Percentiles rank a stretch among this genome's conserved stretches.
These are phyloP conservation scores for Artemisia tridentata DNA, from an alignment of 129 eudicot species.

Conservation along the genomic window DNA sequence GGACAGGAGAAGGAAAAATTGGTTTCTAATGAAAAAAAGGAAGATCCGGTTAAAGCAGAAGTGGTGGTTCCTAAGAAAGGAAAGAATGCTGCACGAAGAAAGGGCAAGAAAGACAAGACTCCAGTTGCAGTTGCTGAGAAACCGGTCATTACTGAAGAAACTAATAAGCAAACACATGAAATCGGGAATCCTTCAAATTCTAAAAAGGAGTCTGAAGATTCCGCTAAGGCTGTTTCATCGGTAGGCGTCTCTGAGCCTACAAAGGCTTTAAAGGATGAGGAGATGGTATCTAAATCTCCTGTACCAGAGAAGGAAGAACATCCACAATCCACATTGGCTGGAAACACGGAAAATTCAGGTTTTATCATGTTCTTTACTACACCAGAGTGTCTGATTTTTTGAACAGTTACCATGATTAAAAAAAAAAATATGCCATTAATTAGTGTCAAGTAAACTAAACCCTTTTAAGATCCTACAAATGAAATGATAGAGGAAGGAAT, in stretches of 20 bases:
- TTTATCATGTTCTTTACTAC: neutral
- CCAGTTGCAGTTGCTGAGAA: slow-evolving; percentile 15
- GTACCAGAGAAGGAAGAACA: slow-evolving; percentile 42
- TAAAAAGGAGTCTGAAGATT: slow-evolving; percentile 43
- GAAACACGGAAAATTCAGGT: slow-evolving; percentile 53
- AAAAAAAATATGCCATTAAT: neutral
- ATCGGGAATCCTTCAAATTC: slow-evolving; percentile 43
- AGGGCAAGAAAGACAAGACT: slow-evolving; percentile 32
- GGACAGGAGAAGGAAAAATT: slow-evolving; percentile 29
- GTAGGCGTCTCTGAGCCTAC: slow-evolving; percentile 33
- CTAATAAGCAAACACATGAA: slow-evolving; percentile 29
- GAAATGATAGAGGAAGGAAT: neutral
- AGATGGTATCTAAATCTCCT: slow-evolving; percentile 9
- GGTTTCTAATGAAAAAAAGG: slow-evolving; percentile 33
- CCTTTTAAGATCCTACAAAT: neutral
- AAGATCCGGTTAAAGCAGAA: slow-evolving; percentile 13
- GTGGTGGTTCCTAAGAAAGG: slow-evolving; percentile 28
- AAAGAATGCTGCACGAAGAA: slow-evolving; percentile 29
- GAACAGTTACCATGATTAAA: slow-evolving; percentile 11
- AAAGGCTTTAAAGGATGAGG: slow-evolving; percentile 50
- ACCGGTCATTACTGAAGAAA: slow-evolving; percentile 31
- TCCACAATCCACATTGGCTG: slow-evolving; percentile 28
- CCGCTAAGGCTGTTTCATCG: slow-evolving; percentile 21
- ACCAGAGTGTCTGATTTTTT: slow-evolving; percentile 7
- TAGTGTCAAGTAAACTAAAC: neutral